Evolutionary conservation across 140 eudicot genomes (phyloP).

Genomic region (Erigeron philadelphicus): DNA sequence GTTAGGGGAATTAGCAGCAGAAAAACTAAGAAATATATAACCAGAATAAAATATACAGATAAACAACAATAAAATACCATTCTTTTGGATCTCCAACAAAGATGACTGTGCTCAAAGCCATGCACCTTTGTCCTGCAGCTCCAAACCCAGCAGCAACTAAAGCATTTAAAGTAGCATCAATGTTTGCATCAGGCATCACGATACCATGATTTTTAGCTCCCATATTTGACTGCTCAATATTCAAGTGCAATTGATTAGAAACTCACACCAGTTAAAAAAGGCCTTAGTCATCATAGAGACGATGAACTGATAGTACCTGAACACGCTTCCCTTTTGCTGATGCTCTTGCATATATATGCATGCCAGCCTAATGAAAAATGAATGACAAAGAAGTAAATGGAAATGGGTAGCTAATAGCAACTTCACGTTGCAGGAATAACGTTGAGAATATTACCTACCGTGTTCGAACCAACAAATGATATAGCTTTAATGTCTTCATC

Average conservation of each 20-base stretch:
- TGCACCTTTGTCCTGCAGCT: conserved; percentile 96
- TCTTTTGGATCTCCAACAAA: conserved; percentile 80
- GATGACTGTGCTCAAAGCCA: conserved; percentile 87
- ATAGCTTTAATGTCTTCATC: conserved; percentile 83
- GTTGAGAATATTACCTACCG: conserved; percentile 36
- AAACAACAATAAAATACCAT: conserved; percentile 44
- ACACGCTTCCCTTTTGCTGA: conserved; percentile 88
- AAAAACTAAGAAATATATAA: neutral
- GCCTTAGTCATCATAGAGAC: neutral
- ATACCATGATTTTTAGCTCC: conserved; percentile 93
- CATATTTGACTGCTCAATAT: conserved; percentile 60
- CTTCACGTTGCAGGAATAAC: neutral
- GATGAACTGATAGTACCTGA: conserved; percentile 48
- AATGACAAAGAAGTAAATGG: conserved; percentile 14
- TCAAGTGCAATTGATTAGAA: conserved; percentile 6
- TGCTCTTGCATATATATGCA: conserved; percentile 82
- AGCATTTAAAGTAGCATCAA: conserved; percentile 75
- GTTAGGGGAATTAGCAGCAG: neutral
- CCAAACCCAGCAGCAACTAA: conserved; percentile 91
- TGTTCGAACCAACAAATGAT: conserved; percentile 93
- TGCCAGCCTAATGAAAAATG: conserved; percentile 61
- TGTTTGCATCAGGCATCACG: conserved; percentile 86
- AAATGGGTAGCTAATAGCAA: conserved; percentile 11
- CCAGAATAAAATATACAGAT: neutral
- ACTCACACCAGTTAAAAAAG: conserved; percentile 7